Evolutionary conservation across 495 filamentous ascomycete species (phyloP).

Genomic region (Letharia lupina): DNA sequence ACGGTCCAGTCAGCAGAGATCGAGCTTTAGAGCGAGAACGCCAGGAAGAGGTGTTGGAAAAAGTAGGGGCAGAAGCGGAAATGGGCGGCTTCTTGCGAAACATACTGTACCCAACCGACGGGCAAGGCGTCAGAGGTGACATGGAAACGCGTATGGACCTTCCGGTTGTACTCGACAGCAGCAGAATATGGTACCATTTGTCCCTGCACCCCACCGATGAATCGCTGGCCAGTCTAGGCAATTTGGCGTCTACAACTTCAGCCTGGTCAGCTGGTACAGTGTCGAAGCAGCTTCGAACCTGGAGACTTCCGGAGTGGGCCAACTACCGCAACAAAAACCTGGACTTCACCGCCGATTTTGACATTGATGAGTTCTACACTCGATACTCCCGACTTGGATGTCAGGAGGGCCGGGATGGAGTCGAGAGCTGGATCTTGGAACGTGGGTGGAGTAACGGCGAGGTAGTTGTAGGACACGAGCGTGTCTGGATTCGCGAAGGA

Average conservation of each 20-base stretch:
- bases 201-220: conserved; percentile 88
- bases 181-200: conserved; percentile 92
- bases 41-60: conserved; percentile 75
- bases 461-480: conserved; percentile 78
- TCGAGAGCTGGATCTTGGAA: conserved; percentile 91
- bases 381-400: conserved; percentile 81
- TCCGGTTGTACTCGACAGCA: conserved; percentile 57
- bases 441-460: conserved; percentile 98
- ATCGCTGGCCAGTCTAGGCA: conserved; percentile 57
- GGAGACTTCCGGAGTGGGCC: conserved; percentile 92
- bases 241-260: conserved; percentile 50
- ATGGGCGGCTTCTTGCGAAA: conserved; percentile 72
- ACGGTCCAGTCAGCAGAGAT: conserved; percentile 55
- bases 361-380: conserved; percentile 79
- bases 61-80: conserved; percentile 72
- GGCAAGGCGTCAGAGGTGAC: conserved; percentile 64
- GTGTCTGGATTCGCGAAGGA: conserved; percentile 89
- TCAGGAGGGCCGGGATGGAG: conserved; percentile 81
- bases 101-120: conserved; percentile 72
- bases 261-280: conserved; percentile 88
- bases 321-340: conserved; percentile 84
- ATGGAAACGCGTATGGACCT: conserved; percentile 70
- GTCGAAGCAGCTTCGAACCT: conserved; percentile 82
- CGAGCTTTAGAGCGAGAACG: conserved; percentile 72
- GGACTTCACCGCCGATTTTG: conserved; percentile 97